Percentiles rank a stretch among this genome's conserved stretches.
Conservation (phyloP, 2,329 filamentous ascomycete genomes). For the Aureobasidium sp. region DNA sequence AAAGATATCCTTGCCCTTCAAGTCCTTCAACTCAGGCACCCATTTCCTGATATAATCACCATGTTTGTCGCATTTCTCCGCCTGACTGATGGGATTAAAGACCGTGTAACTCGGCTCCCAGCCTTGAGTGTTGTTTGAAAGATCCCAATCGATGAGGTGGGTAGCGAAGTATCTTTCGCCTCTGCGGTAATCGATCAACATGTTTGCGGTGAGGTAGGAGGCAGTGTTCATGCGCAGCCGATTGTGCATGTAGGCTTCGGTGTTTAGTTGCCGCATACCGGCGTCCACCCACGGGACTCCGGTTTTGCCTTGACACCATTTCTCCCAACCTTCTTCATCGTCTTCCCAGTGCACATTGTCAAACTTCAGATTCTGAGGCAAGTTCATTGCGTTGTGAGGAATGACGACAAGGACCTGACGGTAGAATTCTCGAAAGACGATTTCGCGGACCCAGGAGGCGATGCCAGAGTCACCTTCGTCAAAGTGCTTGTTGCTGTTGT, state of each 20-base stretch:
- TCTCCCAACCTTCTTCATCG: conserved; percentile 43
- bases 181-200: conserved; percentile 44
- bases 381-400: conserved; percentile 44
- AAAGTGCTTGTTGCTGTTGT: conserved; percentile 40
- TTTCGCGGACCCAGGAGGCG: conserved; percentile 44
- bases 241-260: conserved; percentile 48
- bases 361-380: conserved; percentile 47
- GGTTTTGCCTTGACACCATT: conserved; percentile 42
- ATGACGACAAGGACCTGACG: conserved; percentile 41
- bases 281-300: conserved; percentile 47
- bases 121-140: conserved; percentile 46
- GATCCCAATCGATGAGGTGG: conserved; percentile 42
- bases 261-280: conserved; percentile 45
- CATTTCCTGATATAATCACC: conserved; percentile 34
- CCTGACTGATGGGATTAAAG: conserved; percentile 38
- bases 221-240: conserved; percentile 45
- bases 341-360: conserved; percentile 46
- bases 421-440: conserved; percentile 47
- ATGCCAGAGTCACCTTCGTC: conserved; percentile 29
- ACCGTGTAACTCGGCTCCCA: conserved; percentile 48
- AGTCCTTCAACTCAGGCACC: conserved; percentile 33
- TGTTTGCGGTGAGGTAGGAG: conserved; percentile 42
- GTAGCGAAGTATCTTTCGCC: conserved; percentile 48
- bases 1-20: conserved; percentile 44
- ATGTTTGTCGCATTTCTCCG: conserved; percentile 33